Evolutionary conservation across 2,329 filamentous ascomycete species (phyloP).

Genomic region (Stemphylium lycopersici): DNA sequence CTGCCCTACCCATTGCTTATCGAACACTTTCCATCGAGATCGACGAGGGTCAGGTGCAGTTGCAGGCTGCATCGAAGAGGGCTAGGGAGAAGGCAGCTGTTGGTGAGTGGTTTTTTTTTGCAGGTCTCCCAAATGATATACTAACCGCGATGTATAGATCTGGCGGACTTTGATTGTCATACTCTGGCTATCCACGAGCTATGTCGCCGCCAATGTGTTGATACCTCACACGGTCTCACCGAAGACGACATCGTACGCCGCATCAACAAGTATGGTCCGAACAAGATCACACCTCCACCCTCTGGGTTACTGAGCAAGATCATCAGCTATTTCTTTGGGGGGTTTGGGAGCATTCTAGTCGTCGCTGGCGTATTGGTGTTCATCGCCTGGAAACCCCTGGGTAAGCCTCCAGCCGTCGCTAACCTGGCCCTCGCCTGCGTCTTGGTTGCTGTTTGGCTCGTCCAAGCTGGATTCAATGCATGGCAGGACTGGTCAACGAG

Average conservation of each 20-base stretch:
- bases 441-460: constrained; percentile 70
- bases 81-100: constrained; percentile 44
- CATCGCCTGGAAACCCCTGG: constrained; percentile 76
- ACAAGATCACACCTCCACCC: constrained; percentile 69
- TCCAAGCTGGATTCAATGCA: constrained; percentile 63
- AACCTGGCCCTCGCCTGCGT: constrained; percentile 78
- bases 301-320: constrained; percentile 65
- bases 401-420: constrained; percentile 71
- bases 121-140: neutral
- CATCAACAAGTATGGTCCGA: constrained; percentile 67
- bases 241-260: constrained; percentile 62
- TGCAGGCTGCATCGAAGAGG: constrained; percentile 37
- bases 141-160: constrained; percentile 30
- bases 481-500: constrained; percentile 75
- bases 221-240: constrained; percentile 64
- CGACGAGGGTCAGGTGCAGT: constrained; percentile 39
- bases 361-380: constrained; percentile 74
- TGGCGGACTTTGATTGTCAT: constrained; percentile 71
- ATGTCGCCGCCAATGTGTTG: constrained; percentile 64
- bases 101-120: constrained; percentile 24
- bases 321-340: constrained; percentile 75
- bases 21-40: constrained; percentile 55
- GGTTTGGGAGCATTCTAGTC: constrained; percentile 75
- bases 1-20: constrained; percentile 53
- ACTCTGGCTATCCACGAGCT: constrained; percentile 64